These are phyloP conservation scores for Naganishia randhawae DNA, from an alignment of 768 basidiomycete genomes.

Conservation along the genomic window DNA sequence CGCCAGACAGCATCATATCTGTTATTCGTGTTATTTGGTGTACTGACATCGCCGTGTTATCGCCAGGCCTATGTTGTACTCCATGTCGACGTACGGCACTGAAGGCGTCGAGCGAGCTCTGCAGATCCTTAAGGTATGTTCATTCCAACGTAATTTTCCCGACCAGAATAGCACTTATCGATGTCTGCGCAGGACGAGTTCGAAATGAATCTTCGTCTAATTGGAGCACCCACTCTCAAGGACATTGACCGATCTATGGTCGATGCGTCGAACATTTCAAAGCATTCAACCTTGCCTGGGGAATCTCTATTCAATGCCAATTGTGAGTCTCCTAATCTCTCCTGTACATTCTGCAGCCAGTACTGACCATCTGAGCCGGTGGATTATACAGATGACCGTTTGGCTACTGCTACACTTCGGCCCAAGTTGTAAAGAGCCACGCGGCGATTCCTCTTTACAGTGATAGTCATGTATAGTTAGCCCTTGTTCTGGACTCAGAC, in stretches of 20 bases:
- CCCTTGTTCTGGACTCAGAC: too few relatives aligned
- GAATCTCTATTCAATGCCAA: constrained; percentile 75
- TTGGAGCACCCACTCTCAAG: constrained; percentile 74
- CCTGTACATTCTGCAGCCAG: not conserved
- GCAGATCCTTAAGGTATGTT: constrained; percentile 60
- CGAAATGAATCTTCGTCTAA: constrained; percentile 92
- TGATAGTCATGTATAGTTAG: not conserved
- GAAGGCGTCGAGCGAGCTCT: constrained; percentile 81
- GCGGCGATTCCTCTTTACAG: not conserved
- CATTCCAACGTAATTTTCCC: not conserved
- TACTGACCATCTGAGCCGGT: not conserved
- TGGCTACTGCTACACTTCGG: constrained; percentile 18
- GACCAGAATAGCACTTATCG: not conserved
- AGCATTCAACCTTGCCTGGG: constrained; percentile 67
- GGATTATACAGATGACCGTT: constrained; percentile 10
- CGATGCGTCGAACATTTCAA: constrained; percentile 66
- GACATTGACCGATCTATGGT: constrained; percentile 88
- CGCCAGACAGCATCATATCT: not conserved
- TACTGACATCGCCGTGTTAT: constrained; percentile 10
- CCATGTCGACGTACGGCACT: constrained; percentile 62
- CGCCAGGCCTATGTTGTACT: constrained; percentile 56
- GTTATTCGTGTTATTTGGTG: not conserved
- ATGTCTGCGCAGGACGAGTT: constrained; percentile 74
- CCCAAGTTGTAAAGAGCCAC: constrained; percentile 18
- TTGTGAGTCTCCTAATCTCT: constrained; percentile 58